Conservation (phyloP, 1,284 basidiomycete genomes). For the Amylostereum areolatum region DNA sequence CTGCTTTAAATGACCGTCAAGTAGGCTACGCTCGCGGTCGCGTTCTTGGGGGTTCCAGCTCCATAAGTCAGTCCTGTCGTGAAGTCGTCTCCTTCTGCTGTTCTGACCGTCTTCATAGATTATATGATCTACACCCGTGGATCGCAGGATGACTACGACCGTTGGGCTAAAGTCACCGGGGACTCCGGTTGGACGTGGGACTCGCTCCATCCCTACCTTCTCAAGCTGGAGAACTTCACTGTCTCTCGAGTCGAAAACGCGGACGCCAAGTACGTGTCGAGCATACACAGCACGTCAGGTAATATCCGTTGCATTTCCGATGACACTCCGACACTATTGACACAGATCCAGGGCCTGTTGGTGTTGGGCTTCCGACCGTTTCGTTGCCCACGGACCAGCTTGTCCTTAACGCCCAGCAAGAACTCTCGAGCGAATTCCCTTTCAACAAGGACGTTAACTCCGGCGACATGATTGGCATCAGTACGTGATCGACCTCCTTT, state of each 20-base stretch:
- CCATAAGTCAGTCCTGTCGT: conserved; percentile 22
- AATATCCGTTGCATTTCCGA: too few relatives aligned
- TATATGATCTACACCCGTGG: conserved; percentile 31
- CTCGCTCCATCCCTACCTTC: conserved; percentile 24
- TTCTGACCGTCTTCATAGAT: conserved; percentile 19
- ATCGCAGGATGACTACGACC: conserved; percentile 30
- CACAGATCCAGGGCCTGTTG: too few relatives aligned
- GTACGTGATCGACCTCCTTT: conserved; percentile 4
- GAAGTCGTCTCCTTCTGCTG: not conserved
- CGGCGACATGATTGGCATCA: conserved; percentile 14
- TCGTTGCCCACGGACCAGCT: conserved; percentile 5
- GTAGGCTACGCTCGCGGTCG: conserved; percentile 23
- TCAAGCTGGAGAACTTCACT: conserved; percentile 18
- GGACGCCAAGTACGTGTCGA: too few relatives aligned
- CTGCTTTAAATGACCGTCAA: conserved; percentile 19
- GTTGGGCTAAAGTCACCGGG: conserved; percentile 26
- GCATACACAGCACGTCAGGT: too few relatives aligned
- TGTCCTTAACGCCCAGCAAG: conserved; percentile 9
- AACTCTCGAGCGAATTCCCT: conserved; percentile 9
- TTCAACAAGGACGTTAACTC: conserved; percentile 16
- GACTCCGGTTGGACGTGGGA: conserved; percentile 34
- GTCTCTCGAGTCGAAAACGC: not conserved
- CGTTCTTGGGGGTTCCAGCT: conserved; percentile 26
- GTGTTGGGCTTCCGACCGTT: too few relatives aligned
- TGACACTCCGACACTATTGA: too few relatives aligned